Evolutionary conservation across 768 basidiomycete genomes (phyloP).

Genomic region (Lentinula guzmanii): DNA sequence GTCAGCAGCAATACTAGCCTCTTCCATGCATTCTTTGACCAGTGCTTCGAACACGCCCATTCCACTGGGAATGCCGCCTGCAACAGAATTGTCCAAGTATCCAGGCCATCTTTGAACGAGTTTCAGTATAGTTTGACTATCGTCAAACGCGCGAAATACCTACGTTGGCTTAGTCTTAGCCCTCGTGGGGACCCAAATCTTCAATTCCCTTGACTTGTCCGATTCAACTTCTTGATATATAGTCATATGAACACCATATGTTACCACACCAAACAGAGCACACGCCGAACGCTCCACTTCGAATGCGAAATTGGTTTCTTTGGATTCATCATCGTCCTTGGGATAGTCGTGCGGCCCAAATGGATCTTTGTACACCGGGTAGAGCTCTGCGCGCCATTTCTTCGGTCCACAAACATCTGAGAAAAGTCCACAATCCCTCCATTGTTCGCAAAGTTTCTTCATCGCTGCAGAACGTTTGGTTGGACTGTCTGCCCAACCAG

Average conservation of each 20-base stretch:
- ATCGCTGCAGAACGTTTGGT: constrained; percentile 52
- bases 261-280: constrained; percentile 82
- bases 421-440: constrained; percentile 64
- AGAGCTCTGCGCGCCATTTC: constrained; percentile 86
- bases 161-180: constrained; percentile 86
- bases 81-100: constrained; percentile 79
- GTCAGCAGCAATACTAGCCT: constrained; percentile 74
- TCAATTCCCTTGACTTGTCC: constrained; percentile 32
- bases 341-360: constrained; percentile 53
- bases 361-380: constrained; percentile 68
- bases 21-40: constrained; percentile 90
- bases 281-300: constrained; percentile 88
- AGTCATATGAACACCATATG: constrained; percentile 91
- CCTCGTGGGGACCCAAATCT: constrained; percentile 85
- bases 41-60: constrained; percentile 66
- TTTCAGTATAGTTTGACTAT: neutral
- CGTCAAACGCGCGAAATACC: constrained; percentile 18
- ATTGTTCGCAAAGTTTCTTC: constrained; percentile 64
- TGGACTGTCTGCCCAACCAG: constrained; percentile 44
- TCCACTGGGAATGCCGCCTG: constrained; percentile 87
- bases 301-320: constrained; percentile 64
- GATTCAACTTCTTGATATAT: constrained; percentile 45
- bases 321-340: constrained; percentile 22
- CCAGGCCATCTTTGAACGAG: constrained; percentile 63
- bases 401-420: constrained; percentile 59